Base-by-base conservation (phyloP, 2,329 filamentous ascomycete species). In the Didymella exigua region DNA sequence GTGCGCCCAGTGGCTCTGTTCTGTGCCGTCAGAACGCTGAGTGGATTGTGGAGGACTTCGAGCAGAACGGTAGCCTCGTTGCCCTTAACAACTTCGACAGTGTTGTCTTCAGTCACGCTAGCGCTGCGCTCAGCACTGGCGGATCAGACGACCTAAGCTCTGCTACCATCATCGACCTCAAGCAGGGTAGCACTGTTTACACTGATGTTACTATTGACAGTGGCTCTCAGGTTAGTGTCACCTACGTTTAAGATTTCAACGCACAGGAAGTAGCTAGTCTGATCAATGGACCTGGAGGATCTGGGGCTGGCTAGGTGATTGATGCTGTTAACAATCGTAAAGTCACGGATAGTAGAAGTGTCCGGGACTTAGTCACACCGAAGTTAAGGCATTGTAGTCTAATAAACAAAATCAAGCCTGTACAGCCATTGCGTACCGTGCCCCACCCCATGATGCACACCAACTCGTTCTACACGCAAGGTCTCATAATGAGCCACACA, bases 41-140 rank as follows among this genome's bases (percentile, higher is more conserved):
- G 66, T 87, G 84, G 84, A 86, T 87, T 61, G 83, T 86, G 13
- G 84, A 86, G 73, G 82, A 83, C 53, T 83, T 81, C 59, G 70
- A 77, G 55, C 60, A 68, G 3, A 71, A 73, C 33, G 58, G 60
- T 33, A 57, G 62, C 2, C 74, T 79, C 46, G 78, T 84, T 4
- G 63, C 75, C 0, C 74, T 84, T 47, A 79, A 76, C 27, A 66
- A 82, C 63, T 84, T 83, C 55, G 77, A 77, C 13, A 75, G 69
- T 5, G 75, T 83, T 9, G 72, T 73, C 14, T 83, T 83, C 65
- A 77, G 75, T 2, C 63, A 65, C 42, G 72, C 75, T 38, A 65
- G 65, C 37, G 79, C 76, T n/a, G 71, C 65, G 5, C 62, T 61
- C 27, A 55, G 62, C 49, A 18, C 57, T 56, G 23, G 68, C 54